Conservation (phyloP, 257 asterid species). For the Solanum sejunctum region DNA sequence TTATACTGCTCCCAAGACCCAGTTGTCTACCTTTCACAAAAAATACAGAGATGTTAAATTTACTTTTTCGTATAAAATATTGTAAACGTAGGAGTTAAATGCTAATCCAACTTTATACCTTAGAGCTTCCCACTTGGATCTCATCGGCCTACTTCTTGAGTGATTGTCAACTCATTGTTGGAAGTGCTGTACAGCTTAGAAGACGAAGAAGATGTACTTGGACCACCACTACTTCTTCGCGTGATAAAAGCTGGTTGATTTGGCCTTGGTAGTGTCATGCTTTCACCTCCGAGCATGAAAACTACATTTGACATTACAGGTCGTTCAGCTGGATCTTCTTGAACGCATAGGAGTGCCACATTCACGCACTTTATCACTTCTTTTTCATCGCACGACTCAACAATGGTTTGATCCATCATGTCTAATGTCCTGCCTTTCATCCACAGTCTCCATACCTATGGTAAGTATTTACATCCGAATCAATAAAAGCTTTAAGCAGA, state of each 20-base stretch:
- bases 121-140: too few relatives aligned
- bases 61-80: too few relatives aligned
- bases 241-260: slow-evolving; percentile 10
- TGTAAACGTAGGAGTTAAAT: too few relatives aligned
- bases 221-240: background rate
- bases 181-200: background rate
- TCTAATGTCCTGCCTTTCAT: slow-evolving; percentile 8
- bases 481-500: too few relatives aligned
- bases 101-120: too few relatives aligned
- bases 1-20: too few relatives aligned
- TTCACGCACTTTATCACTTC: slow-evolving; percentile 10
- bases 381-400: background rate
- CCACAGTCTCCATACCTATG: slow-evolving; percentile 23
- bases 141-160: slow-evolving; percentile 5
- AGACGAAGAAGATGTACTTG: background rate
- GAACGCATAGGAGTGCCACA: slow-evolving; percentile 20
- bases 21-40: too few relatives aligned
- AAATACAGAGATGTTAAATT: too few relatives aligned
- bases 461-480: background rate
- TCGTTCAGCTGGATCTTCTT: slow-evolving; percentile 19
- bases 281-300: slow-evolving; percentile 9
- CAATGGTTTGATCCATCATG: background rate
- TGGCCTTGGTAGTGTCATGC: slow-evolving; percentile 7
- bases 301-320: slow-evolving; percentile 21
- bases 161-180: background rate